phyloP scores from a whole-genome alignment of 495 filamentous ascomycete genomes.

The Podospora pseudoanserina region DNA sequence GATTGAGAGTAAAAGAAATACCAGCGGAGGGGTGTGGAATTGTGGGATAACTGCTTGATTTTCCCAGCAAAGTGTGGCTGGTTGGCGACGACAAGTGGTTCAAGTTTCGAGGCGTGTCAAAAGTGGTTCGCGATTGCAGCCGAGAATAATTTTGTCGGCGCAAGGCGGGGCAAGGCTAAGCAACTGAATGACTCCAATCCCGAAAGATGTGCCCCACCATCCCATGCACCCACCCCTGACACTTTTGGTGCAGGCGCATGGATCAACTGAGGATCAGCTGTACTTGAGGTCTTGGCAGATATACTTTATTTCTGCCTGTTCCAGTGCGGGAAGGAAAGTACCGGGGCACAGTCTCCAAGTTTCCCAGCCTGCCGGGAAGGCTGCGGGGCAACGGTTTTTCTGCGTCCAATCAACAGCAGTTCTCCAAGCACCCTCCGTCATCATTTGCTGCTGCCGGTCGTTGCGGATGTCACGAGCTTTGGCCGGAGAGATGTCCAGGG shows the following conservation, averaged over 20 bases:
- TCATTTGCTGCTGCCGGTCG: slow-evolving; percentile 8
- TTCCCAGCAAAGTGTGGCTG: background rate
- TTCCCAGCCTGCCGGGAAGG: slow-evolving; percentile 15
- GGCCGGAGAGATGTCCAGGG: background rate
- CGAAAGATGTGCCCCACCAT: slow-evolving; percentile 21
- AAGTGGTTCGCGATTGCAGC: background rate
- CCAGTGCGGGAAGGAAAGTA: background rate
- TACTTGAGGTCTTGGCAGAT: slow-evolving; percentile 4
- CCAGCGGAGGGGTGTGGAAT: background rate
- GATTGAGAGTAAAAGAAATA: background rate
- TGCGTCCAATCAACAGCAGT: slow-evolving; percentile 17
- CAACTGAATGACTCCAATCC: slow-evolving; percentile 11
- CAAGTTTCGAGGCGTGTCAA: background rate
- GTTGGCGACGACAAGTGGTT: slow-evolving; percentile 6
- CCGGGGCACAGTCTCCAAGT: background rate
- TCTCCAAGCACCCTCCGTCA: slow-evolving; percentile 16
- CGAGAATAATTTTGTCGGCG: slow-evolving; percentile 14
- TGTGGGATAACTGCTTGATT: background rate
- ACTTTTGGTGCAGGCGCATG: background rate
- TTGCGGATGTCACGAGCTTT: background rate
- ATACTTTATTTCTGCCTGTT: background rate
- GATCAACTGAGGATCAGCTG: background rate
- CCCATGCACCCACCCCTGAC: slow-evolving; percentile 4
- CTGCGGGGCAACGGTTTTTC: background rate
- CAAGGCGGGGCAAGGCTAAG: slow-evolving; percentile 16